Evolutionary conservation across 106 monocot species (phyloP).

Genomic region (Ottelia alismoides): DNA sequence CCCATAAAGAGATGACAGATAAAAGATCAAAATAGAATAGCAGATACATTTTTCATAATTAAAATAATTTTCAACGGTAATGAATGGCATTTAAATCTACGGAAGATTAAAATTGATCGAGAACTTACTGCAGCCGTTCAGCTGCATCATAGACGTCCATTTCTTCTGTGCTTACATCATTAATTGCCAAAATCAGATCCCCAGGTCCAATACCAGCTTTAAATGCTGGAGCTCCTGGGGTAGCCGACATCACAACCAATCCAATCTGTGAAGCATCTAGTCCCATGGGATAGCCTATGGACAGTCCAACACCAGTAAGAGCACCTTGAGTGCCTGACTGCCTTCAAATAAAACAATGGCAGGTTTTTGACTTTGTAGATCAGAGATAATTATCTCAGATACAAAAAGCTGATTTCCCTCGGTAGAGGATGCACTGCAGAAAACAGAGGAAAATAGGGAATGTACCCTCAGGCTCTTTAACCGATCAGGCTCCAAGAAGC

Average conservation of each 20-base stretch:
- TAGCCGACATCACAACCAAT: constrained; percentile 67
- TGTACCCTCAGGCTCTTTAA: constrained; percentile 90
- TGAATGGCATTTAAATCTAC: too few species aligned
- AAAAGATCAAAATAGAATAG: too few species aligned
- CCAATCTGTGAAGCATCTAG: constrained; percentile 46
- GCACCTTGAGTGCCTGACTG: constrained; percentile 97
- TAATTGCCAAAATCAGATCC: constrained; percentile 77
- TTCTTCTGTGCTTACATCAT: constrained; percentile 56
- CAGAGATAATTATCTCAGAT: too few species aligned
- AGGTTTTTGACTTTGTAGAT: constrained; percentile 1
- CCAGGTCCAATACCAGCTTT: constrained; percentile 77
- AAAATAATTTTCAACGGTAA: too few species aligned
- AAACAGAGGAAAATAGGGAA: constrained; percentile 7
- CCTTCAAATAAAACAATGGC: constrained; percentile 58
- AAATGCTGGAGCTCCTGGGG: constrained; percentile 78
- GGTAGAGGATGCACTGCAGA: too few species aligned
- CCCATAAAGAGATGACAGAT: too few species aligned
- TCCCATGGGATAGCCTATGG: constrained; percentile 75
- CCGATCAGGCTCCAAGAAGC: constrained; percentile 90
- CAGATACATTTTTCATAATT: too few species aligned
- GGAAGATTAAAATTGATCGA: too few species aligned
- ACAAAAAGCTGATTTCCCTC: too few species aligned
- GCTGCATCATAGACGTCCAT: constrained; percentile 99
- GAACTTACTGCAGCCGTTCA: constrained; percentile 76
- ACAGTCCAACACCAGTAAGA: constrained; percentile 93